phyloP scores from a whole-genome alignment of 768 basidiomycete genomes.

The Trametopsis cervina region DNA sequence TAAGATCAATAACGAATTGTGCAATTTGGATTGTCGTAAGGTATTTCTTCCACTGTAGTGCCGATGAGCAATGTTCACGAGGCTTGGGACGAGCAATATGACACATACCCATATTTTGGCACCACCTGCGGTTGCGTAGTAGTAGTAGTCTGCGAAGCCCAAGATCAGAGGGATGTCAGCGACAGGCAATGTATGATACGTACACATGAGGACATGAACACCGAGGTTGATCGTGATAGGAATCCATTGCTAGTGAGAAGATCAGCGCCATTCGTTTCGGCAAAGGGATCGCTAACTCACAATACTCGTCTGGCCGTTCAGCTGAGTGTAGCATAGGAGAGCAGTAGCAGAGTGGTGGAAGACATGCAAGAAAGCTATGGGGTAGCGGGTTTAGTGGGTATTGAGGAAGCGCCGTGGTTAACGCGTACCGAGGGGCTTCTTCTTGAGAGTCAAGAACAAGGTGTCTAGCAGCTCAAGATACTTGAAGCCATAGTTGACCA shows the following conservation, averaged over 20 bases:
- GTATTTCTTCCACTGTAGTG: slow-evolving; percentile 92
- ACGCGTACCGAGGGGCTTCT: slow-evolving; percentile 86
- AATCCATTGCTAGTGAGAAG: slow-evolving; percentile 78
- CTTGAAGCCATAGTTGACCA: slow-evolving; percentile 99
- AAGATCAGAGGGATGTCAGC: slow-evolving; percentile 1
- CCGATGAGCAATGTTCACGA: neutral
- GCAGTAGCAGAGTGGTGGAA: slow-evolving; percentile 99
- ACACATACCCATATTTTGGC: slow-evolving; percentile 85
- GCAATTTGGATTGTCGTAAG: slow-evolving; percentile 93
- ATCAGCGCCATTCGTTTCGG: neutral
- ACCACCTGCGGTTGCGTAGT: slow-evolving; percentile 96
- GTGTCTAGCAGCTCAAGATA: slow-evolving; percentile 96
- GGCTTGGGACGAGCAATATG: neutral
- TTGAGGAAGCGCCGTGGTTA: no score
- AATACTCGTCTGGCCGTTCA: slow-evolving; percentile 91
- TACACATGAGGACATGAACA: slow-evolving; percentile 98
- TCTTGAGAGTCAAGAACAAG: slow-evolving; percentile 94
- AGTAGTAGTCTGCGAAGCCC: slow-evolving; percentile 80
- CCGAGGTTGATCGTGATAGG: slow-evolving; percentile 85
- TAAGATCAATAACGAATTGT: slow-evolving; percentile 92
- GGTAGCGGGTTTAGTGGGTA: no score
- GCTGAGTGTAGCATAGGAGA: slow-evolving; percentile 87
- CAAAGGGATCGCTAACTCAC: slow-evolving; percentile 41
- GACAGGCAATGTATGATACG: no score
- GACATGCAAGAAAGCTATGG: slow-evolving; percentile 89